phyloP scores from a whole-genome alignment of 352 stramenopile species.

The Phytopythium helicoides region DNA sequence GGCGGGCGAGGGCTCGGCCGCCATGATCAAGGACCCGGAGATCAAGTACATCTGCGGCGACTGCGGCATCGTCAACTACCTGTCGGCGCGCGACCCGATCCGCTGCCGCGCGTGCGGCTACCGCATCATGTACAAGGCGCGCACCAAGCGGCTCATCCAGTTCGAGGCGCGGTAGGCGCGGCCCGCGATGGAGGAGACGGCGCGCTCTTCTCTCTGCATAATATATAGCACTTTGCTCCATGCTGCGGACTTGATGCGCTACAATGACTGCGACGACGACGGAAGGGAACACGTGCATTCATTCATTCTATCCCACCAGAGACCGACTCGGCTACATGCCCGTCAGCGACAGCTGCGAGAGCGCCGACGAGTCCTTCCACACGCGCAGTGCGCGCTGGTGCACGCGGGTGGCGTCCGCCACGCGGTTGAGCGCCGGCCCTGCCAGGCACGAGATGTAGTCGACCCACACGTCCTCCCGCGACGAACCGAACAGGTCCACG shows the following conservation, averaged over 20 bases:
- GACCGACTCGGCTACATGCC: background rate
- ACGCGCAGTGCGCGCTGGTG: conserved; percentile 65
- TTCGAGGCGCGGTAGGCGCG: conserved; percentile 86
- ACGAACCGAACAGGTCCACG: conserved; percentile 67
- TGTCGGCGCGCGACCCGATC: conserved; percentile 95
- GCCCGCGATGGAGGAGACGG: conserved; percentile 4
- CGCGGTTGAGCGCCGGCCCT: conserved; percentile 27
- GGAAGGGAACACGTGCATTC: background rate
- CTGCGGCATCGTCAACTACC: conserved; percentile 94
- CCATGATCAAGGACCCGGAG: conserved; percentile 83
- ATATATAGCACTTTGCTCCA: no score
- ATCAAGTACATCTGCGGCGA: conserved; percentile 98
- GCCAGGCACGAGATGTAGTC: conserved; percentile 53
- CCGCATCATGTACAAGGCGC: conserved; percentile 98
- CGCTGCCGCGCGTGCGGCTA: conserved; percentile 96
- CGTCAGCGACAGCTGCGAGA: conserved; percentile 50
- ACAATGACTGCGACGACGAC: no score
- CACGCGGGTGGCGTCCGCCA: conserved; percentile 64
- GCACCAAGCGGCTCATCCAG: conserved; percentile 94
- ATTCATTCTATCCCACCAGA: background rate
- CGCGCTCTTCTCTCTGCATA: background rate
- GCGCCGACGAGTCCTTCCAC: conserved; percentile 54
- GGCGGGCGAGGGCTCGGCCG: conserved; percentile 42
- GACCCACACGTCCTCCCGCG: conserved; percentile 66
- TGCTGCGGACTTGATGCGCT: no score